Evolutionary conservation across 495 filamentous ascomycete genomes (phyloP), one percentile per base, ranked within the genome.

Genomic region (Trypethelium eluteriae): DNA sequence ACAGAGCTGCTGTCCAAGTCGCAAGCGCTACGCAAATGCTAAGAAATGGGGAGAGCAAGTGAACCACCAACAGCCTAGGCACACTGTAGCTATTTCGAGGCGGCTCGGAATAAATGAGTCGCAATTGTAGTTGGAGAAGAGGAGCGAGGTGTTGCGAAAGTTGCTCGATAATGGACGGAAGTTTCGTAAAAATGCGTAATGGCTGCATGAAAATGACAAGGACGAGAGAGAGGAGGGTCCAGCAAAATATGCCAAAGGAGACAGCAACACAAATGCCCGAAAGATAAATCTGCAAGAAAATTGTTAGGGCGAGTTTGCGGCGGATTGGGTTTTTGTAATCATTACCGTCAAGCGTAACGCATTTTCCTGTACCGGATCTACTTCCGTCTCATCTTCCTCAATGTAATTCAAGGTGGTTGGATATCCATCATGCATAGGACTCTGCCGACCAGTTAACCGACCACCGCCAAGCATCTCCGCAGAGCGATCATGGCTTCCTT

Each of bases 1-100:
- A 89, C 50, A 79, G 80, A 1, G 83, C 86, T 0, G 85, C 81
- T 0, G 81, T 82, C 86, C 86, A 89, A 10, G 81, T 79, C 2
- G 80, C 79, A 16, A 86, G 76, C 2, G 84, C 78, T 10, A 86
- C 74, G 14, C 77, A 80, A 1, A 86, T 69, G 61, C 82, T 81
- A 25, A 85, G 72, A 34, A 88, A 69, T 0, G 85, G 83, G 3
- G 84, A 83, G 25, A 86, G 67, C 0, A 84, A 62, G 38, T 85
- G 77, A 34, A 87, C 77, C 35, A 78, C 61, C 11, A 84, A 75
- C 34, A 86, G 75, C 39, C 77, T 74, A 49, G 75, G 67, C 2
- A 70, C 59, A 66, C 74, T 72, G 70, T 77, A 77, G 10, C 66
- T 65, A 10, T 62, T 34, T 59, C 66, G 63, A 11, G 69, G 39